Percentiles rank a stretch among this genome's conserved stretches.
Conservation (phyloP, 257 asterid species). For the Mitragyna speciosa region DNA sequence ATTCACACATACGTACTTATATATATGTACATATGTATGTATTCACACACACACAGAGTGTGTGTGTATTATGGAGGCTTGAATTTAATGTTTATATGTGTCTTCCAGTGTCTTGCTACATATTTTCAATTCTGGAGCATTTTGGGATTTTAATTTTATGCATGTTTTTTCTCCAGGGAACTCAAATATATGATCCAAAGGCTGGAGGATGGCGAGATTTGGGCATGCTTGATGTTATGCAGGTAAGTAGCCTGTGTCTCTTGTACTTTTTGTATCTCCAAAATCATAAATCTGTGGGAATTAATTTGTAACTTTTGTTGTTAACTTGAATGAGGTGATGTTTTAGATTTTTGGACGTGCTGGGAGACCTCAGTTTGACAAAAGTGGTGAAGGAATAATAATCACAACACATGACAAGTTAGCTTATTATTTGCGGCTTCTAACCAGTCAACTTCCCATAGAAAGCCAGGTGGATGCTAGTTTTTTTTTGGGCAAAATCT, state of each 20-base stretch:
- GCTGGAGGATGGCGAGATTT: conserved; percentile 99
- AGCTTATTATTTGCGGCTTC: conserved; percentile 83
- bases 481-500: neutral
- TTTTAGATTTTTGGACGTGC: conserved; percentile 97
- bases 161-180: conserved; percentile 62
- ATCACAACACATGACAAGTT: conserved; percentile 83
- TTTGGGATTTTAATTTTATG: conserved; percentile 14
- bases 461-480: conserved; percentile 80
- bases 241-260: conserved; percentile 47
- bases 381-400: conserved; percentile 99
- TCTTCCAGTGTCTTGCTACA: neutral
- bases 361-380: conserved; percentile 98
- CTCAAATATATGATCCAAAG: conserved; percentile 94
- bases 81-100: neutral
- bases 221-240: conserved; percentile 99
- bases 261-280: conserved; percentile 12
- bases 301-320: conserved; percentile 15
- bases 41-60: neutral
- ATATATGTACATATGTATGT: neutral
- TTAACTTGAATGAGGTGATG: conserved; percentile 27
- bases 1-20: too few relatives aligned
- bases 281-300: conserved; percentile 1
- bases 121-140: neutral
- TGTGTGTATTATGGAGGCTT: neutral
- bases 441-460: conserved; percentile 96